Evolutionary conservation across 208 protist genomes (phyloP).

Genomic region (Tritrichomonas musculus): DNA sequence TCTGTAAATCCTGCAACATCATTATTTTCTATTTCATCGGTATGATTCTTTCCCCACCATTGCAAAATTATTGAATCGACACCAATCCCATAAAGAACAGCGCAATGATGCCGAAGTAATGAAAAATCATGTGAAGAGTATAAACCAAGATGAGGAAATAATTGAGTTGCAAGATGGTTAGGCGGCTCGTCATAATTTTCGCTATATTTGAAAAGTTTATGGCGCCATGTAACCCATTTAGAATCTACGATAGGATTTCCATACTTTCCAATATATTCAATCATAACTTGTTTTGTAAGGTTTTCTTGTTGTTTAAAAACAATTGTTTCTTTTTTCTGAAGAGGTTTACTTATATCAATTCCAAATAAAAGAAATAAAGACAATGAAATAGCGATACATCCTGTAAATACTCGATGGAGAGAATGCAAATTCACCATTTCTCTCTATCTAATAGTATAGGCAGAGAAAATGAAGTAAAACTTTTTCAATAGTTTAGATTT

Average conservation of each 20-base stretch:
- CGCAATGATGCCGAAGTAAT: background rate
- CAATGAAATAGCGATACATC: too few species aligned
- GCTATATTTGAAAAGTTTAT: background rate
- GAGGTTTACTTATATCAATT: too few species aligned
- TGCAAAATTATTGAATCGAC: background rate
- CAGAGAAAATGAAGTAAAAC: too few species aligned
- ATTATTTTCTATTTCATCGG: background rate
- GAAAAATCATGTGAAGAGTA: constrained; percentile 5
- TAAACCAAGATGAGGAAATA: background rate
- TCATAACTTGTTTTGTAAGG: too few species aligned
- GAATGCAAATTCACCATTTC: too few species aligned
- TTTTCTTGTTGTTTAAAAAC: too few species aligned
- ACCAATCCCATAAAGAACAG: background rate
- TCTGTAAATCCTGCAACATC: background rate
- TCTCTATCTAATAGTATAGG: too few species aligned
- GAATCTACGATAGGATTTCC: background rate
- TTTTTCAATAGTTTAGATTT: too few species aligned
- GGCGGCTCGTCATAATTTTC: background rate
- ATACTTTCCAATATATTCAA: background rate
- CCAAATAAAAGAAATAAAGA: too few species aligned
- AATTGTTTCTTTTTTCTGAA: too few species aligned
- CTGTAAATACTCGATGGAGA: too few species aligned
- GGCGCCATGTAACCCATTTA: background rate
- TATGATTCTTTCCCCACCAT: background rate
- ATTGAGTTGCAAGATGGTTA: background rate